A percentile compares a stretch with the other conserved stretches of the same genome.
These are phyloP conservation scores for Ambrosiella cleistominuta DNA, from an alignment of 2,329 filamentous ascomycete genomes.

Conservation along the genomic window DNA sequence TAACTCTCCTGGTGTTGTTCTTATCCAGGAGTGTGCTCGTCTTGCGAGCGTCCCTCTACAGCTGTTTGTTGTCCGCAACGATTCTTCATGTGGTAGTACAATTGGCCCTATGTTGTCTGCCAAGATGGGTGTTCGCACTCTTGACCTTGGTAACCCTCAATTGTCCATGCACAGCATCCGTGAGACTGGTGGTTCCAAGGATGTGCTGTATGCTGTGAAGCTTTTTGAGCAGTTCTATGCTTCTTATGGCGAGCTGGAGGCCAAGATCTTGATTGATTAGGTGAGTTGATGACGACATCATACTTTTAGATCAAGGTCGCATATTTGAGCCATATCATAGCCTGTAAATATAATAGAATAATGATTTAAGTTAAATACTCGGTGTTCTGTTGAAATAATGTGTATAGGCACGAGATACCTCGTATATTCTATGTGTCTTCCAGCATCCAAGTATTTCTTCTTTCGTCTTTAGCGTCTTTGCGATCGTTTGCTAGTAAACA, in stretches of 20 bases:
- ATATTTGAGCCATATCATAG: no score
- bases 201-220: conserved; percentile 71
- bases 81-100: conserved; percentile 84
- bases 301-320: background rate
- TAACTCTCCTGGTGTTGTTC: conserved; percentile 84
- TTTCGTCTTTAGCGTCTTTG: no score
- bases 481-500: no score
- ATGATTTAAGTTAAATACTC: no score
- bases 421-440: no score
- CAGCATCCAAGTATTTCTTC: no score
- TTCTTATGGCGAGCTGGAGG: conserved; percentile 65
- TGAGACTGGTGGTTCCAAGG: conserved; percentile 74
- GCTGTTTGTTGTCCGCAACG: conserved; percentile 90
- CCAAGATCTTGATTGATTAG: conserved; percentile 68
- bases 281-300: background rate
- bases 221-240: conserved; percentile 79
- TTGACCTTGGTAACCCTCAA: conserved; percentile 88
- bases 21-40: conserved; percentile 73
- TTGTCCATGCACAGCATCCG: conserved; percentile 94
- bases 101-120: conserved; percentile 95
- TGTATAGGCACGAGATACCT: no score
- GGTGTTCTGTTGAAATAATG: no score
- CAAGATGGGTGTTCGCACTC: conserved; percentile 66
- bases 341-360: no score
- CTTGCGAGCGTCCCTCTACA: conserved; percentile 68